phyloP scores from a whole-genome alignment of 2,329 filamentous ascomycete species.

The Ascosphaera apis region DNA sequence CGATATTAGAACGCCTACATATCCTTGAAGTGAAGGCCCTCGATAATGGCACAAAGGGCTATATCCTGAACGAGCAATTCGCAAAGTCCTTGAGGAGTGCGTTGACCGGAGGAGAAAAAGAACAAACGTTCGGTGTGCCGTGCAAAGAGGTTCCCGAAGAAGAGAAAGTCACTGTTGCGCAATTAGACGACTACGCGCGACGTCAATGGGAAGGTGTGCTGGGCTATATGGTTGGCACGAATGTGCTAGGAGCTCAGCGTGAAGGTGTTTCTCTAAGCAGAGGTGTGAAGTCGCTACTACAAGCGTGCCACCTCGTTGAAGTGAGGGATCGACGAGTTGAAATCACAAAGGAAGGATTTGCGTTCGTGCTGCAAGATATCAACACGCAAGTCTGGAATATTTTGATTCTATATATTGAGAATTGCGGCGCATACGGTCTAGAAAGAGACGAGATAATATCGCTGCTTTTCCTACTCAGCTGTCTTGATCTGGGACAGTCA shows the following conservation, averaged over 20 bases:
- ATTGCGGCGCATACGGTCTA: slow-evolving; percentile 50
- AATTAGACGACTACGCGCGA: slow-evolving; percentile 66
- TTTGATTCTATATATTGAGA: slow-evolving; percentile 77
- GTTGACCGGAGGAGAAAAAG: slow-evolving; percentile 63
- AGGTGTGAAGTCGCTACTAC: slow-evolving; percentile 64
- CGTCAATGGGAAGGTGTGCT: slow-evolving; percentile 89
- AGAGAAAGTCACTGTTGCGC: slow-evolving; percentile 40
- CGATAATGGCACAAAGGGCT: slow-evolving; percentile 22
- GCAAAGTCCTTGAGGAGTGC: slow-evolving; percentile 62
- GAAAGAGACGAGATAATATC: slow-evolving; percentile 84
- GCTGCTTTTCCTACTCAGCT: slow-evolving; percentile 88
- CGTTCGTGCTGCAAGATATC: slow-evolving; percentile 79
- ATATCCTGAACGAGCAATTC: slow-evolving; percentile 63
- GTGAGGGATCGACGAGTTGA: slow-evolving; percentile 30
- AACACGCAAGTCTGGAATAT: slow-evolving; percentile 96
- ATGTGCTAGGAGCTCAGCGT: slow-evolving; percentile 23
- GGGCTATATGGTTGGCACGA: slow-evolving; percentile 63
- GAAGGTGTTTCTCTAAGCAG: slow-evolving; percentile 34
- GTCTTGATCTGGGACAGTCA: slow-evolving; percentile 69
- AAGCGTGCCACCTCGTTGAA: slow-evolving; percentile 61
- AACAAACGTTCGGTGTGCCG: slow-evolving; percentile 78
- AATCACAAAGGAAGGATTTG: slow-evolving; percentile 86
- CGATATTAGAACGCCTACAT: slow-evolving; percentile 63
- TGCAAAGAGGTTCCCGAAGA: slow-evolving; percentile 37
- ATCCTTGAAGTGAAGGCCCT: slow-evolving; percentile 33